Evolutionary conservation across 352 stramenopile genomes (phyloP), one percentile per base, ranked within the genome.

Genomic region (Phytophthora pistaciae): DNA sequence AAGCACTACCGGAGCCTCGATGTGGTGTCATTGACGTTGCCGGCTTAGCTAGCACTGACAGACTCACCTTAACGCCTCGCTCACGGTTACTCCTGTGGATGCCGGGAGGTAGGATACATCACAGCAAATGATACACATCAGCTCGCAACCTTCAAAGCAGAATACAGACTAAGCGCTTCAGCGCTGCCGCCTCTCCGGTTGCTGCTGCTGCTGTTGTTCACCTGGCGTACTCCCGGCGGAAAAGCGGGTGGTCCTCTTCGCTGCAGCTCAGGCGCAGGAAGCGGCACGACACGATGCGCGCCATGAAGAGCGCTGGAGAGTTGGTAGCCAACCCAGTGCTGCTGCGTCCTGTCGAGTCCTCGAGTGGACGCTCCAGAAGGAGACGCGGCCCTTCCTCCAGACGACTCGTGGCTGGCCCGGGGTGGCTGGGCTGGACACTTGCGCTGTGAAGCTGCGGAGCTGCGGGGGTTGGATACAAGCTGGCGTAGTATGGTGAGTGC

Each of bases 211-310:
- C 2, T 42, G 36, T 6, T 2, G 11, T 10, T 54, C 38, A 84
- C 77, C 77, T 66, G 5, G 73, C 77, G 44, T 84, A 84, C 16
- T 69, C 69, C 16, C 56, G 55, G 36, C 60, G 75, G 67, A 84
- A 84, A n/a, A 84, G 68, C 6, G 67, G 53, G 46, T 84, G 77
- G 61, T 64, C 62, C 20, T 70, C 48, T n/a, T 70, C 60, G 50
- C 10, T 52, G 64, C 77, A 84, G 59, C 57, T 69, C 48, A 76
- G 72, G 16, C 77, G 77, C 33, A 79, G 50, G 64, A 81, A 84
- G 27, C 54, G 56, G 25, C 62, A 74, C 25, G 66, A 67, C 36
- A 63, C 27, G 5, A 72, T 60, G 48, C 52, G 36, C 6, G 9
- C 40, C 52, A 68, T 68, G n/a, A 11, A 11, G 36, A 42, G 36